A percentile compares a stretch with the other conserved stretches of the same genome.
phyloP scores from a whole-genome alignment of 495 filamentous ascomycete genomes.

The Xylaria nigripes region DNA sequence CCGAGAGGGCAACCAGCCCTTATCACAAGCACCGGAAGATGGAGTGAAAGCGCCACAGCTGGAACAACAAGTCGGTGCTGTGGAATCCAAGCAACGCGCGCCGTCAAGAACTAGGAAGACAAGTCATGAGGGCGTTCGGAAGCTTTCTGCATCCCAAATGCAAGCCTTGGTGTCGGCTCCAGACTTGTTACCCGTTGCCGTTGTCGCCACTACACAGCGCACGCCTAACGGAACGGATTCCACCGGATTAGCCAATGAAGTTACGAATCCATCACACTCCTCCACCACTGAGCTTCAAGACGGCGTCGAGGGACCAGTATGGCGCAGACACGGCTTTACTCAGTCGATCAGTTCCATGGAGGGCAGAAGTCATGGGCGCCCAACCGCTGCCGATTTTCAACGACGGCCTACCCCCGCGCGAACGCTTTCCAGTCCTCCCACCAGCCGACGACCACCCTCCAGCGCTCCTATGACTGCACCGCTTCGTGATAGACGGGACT shows the following conservation, averaged over 20 bases:
- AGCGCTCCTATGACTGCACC: conserved; percentile 18
- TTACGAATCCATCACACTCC: conserved; percentile 23
- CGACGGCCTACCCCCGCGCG: conserved; percentile 23
- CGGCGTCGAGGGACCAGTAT: conserved; percentile 5
- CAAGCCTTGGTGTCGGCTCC: conserved; percentile 46
- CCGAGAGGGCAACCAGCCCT: neutral
- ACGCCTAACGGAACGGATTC: conserved; percentile 25
- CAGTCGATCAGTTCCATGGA: neutral
- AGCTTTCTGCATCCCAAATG: conserved; percentile 50
- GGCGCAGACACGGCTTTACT: neutral
- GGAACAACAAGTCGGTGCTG: neutral
- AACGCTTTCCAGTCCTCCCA: conserved; percentile 39
- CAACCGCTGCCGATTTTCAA: conserved; percentile 23
- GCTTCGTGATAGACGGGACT: conserved; percentile 23
- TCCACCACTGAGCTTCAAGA: conserved; percentile 25
- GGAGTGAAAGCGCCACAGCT: neutral
- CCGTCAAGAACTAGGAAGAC: conserved; percentile 18
- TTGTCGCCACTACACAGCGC: conserved; percentile 21
- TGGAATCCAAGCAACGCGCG: conserved; percentile 14
- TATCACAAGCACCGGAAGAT: neutral
- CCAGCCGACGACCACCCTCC: conserved; percentile 28
- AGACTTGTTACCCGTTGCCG: conserved; percentile 39
- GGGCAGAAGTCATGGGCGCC: conserved; percentile 7
- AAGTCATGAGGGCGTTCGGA: conserved; percentile 31
- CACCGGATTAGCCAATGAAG: conserved; percentile 29